These are phyloP conservation scores for Carpinus fangiana DNA, from an alignment of 306 rosid species.

Conservation along the genomic window DNA sequence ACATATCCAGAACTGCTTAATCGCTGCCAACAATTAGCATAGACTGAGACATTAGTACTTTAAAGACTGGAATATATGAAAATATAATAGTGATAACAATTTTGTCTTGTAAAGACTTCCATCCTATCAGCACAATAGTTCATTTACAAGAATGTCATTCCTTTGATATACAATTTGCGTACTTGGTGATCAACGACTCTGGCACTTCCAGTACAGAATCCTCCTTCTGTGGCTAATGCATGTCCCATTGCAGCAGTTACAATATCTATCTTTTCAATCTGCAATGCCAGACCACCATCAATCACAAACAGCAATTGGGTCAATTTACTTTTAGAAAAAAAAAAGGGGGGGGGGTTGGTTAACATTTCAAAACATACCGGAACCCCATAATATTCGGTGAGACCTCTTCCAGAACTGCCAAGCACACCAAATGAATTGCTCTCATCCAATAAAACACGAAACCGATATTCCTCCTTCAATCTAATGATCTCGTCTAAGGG, in stretches of 20 bases:
- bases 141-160: constrained; percentile 3
- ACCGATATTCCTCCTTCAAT: constrained; percentile 82
- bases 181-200: constrained; percentile 98
- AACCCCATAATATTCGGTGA: constrained; percentile 72
- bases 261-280: constrained; percentile 90
- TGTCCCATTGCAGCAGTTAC: constrained; percentile 98
- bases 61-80: constrained; percentile 18
- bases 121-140: constrained; percentile 12
- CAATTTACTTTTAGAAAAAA: neutral
- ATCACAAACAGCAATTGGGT: constrained; percentile 30
- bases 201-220: constrained; percentile 95
- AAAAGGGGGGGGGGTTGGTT: neutral
- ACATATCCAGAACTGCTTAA: constrained; percentile 96
- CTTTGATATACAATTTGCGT: constrained; percentile 34
- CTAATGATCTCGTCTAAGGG: constrained; percentile 84
- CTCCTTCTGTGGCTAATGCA: constrained; percentile 96
- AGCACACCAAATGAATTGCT: constrained; percentile 98
- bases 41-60: constrained; percentile 28
- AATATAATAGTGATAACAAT: neutral
- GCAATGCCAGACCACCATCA: constrained; percentile 38
- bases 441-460: constrained; percentile 93
- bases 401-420: constrained; percentile 92
- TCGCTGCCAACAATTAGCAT: constrained; percentile 60
- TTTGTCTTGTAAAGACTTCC: constrained; percentile 4
- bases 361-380: constrained; percentile 59